Base-by-base conservation (phyloP, 805 yeast species). In the Saturnispora gosingensis region DNA sequence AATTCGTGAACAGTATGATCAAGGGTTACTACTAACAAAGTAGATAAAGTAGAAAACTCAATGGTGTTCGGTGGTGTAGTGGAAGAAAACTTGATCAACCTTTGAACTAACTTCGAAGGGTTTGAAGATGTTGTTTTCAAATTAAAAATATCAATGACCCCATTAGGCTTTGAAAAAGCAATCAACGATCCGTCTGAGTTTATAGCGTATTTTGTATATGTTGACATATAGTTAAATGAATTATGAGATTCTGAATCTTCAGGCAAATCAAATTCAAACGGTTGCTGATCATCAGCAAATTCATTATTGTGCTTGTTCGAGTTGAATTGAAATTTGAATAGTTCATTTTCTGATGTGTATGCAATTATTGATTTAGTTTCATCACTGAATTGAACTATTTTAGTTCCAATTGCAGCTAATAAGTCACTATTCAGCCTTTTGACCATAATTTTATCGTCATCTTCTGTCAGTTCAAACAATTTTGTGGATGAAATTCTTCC, bases 1-100 rank as follows among this genome's bases (percentile, higher is more conserved):
- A 88, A 83, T 68, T 89, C 97, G 54, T 76, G 77, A 24, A 93
- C 65, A 59, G 79, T 82, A 64, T 85, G 85, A 48, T 88, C 95
- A 46, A 84, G 78, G 2, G 91, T 81, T 20, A 83, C 76, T 10
- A 83, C 81, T 16, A 84, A 63, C 35, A 89, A 69, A 2, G 85
- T 77, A 5, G 54, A 48, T 46, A 64, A 60, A 2, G 66, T 61
- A 2, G 85, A 72, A 61, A 87, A 81, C n/a, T 72, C 68, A 43
- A 88, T 48, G 9, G 84, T 77, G 4, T 86, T 80, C 9, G 89
- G 81, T 36, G 52, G 48, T 24, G 58, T 42, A 32, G 73, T 71
- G 36, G 76, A 74, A 50, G 82, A 73, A 48, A 86, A 70, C 51
- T 80, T 78, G 3, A 88, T 78, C 50, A 89, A 68, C 20, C 76